Percentiles rank a stretch among this genome's conserved stretches.
Conservation (phyloP, 2,329 filamentous ascomycete genomes). For the Epichloe gansuensis region DNA sequence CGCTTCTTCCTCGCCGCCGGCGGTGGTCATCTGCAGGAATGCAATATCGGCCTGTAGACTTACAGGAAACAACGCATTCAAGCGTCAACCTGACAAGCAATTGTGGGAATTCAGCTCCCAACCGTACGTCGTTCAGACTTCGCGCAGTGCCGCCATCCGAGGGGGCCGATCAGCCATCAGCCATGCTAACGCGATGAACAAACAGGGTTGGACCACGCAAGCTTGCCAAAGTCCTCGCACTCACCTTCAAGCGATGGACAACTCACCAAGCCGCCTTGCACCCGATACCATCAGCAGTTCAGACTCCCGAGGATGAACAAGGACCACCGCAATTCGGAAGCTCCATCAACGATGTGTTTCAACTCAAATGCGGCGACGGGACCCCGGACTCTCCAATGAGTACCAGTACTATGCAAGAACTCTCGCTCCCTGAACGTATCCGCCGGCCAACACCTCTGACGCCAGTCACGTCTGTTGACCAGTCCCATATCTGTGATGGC, state of each 20-base stretch:
- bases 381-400: background rate
- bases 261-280: conserved; percentile 1
- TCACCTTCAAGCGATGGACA: conserved; percentile 6
- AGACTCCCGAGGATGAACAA: conserved; percentile 2
- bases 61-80: background rate
- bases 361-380: background rate
- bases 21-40: conserved; percentile 5
- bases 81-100: conserved; percentile 6
- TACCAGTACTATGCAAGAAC: background rate
- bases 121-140: conserved; percentile 14
- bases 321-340: background rate
- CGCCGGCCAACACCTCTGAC: background rate
- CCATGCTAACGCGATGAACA: background rate
- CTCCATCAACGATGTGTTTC: background rate
- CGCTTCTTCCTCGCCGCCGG: conserved; percentile 4
- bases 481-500: background rate
- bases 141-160: conserved; percentile 4
- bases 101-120: conserved; percentile 27
- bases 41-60: conserved; percentile 2
- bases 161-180: background rate
- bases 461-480: background rate
- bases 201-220: conserved; percentile 25
- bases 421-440: conserved; percentile 2
- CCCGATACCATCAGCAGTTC: background rate
- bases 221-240: conserved; percentile 12